Conservation (phyloP, 768 basidiomycete genomes). For the Hemileccinum rubropunctum region DNA sequence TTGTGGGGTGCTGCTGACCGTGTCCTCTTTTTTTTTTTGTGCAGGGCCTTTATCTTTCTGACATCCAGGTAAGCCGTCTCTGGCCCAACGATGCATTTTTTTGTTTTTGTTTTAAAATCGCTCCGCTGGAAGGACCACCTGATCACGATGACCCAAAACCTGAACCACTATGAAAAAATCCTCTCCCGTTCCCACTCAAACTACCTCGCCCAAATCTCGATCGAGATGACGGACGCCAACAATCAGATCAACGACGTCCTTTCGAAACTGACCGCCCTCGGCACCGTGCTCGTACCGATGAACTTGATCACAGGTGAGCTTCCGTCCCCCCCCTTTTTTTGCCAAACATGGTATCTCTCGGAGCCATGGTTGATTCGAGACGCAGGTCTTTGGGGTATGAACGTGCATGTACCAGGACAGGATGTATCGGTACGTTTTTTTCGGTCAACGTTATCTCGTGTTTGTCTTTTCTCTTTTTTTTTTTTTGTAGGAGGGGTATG, state of each 20-base stretch:
- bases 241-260: slow-evolving; percentile 99
- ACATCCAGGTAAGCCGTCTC: slow-evolving; percentile 68
- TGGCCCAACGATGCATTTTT: not conserved
- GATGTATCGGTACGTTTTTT: slow-evolving; percentile 40
- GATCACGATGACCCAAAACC: slow-evolving; percentile 99
- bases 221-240: slow-evolving; percentile 99
- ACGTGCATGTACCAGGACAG: slow-evolving; percentile 94
- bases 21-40: not conserved
- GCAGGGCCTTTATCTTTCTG: slow-evolving; percentile 91
- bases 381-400: slow-evolving; percentile 94
- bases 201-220: slow-evolving; percentile 98
- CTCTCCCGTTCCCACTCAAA: slow-evolving; percentile 98
- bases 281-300: slow-evolving; percentile 97
- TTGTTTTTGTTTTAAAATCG: not conserved
- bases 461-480: not conserved
- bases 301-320: slow-evolving; percentile 84
- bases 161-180: slow-evolving; percentile 99
- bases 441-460: too few relatives aligned
- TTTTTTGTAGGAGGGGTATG: slow-evolving; percentile 41
- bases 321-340: not conserved
- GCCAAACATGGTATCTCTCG: not conserved
- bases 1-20: slow-evolving; percentile 1
- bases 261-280: slow-evolving; percentile 93
- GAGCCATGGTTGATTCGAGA: not conserved
- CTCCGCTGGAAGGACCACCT: slow-evolving; percentile 71